These are phyloP conservation scores for Kwoniella botswanensis DNA, from an alignment of 768 basidiomycete genomes.

Conservation along the genomic window DNA sequence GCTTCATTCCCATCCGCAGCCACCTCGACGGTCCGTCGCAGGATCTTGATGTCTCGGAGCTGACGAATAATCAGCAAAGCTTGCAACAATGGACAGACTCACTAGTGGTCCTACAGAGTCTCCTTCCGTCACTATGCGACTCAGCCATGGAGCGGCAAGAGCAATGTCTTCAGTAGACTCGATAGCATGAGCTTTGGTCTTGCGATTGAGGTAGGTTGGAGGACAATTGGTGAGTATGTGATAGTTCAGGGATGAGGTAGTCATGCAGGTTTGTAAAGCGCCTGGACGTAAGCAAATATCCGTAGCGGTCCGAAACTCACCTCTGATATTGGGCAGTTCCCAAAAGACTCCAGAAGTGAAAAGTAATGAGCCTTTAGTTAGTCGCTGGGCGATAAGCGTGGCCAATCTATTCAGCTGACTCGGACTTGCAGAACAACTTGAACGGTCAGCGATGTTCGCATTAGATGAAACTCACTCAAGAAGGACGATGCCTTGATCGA, in stretches of 20 bases:
- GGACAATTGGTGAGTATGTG: constrained; percentile 7
- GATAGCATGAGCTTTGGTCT: neutral
- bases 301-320: constrained; percentile 15
- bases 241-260: neutral
- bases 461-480: constrained; percentile 28
- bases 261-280: neutral
- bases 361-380: constrained; percentile 1
- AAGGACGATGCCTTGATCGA: constrained; percentile 11
- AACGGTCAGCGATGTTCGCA: neutral
- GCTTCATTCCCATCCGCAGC: neutral
- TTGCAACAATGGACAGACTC: neutral
- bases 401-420: constrained; percentile 4
- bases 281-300: constrained; percentile 5
- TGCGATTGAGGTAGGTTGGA: constrained; percentile 11
- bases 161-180: neutral
- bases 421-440: constrained; percentile 7
- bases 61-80: neutral
- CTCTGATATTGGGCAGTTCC: constrained; percentile 36
- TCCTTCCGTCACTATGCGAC: neutral
- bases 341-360: constrained; percentile 28
- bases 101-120: constrained; percentile 4
- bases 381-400: neutral
- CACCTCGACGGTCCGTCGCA: neutral
- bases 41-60: neutral
- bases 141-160: neutral